Conservation (phyloP, 106 monocot genomes). For the Hemerocallis citrina region DNA sequence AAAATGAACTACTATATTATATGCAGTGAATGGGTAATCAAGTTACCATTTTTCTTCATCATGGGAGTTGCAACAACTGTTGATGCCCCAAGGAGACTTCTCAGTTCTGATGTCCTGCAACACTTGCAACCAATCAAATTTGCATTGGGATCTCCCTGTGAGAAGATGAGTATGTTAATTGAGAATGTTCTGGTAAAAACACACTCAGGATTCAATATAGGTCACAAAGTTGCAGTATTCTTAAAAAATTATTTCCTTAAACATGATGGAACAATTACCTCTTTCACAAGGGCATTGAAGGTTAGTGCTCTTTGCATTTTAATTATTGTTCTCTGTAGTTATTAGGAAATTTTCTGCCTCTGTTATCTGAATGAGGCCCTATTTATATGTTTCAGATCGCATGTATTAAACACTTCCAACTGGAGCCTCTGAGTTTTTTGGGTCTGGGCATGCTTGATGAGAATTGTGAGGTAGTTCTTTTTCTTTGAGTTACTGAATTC, state of each 20-base stretch:
- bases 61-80: conserved; percentile 71
- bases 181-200: conserved; percentile 60
- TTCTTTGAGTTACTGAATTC: neutral
- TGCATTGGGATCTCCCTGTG: conserved; percentile 46
- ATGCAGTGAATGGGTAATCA: conserved; percentile 87
- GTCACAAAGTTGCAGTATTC: conserved; percentile 69
- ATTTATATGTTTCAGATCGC: conserved; percentile 53
- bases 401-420: conserved; percentile 65
- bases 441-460: conserved; percentile 37
- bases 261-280: conserved; percentile 84
- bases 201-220: conserved; percentile 47
- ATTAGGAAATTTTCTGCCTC: neutral
- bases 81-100: conserved; percentile 50
- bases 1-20: conserved; percentile 6
- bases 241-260: conserved; percentile 71
- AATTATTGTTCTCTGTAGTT: neutral
- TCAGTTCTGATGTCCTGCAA: conserved; percentile 53
- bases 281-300: conserved; percentile 79
- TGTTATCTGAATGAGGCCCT: neutral
- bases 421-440: conserved; percentile 75
- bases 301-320: conserved; percentile 12
- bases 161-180: conserved; percentile 76
- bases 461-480: conserved; percentile 52
- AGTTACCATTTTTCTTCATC: conserved; percentile 79
- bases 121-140: conserved; percentile 53